Base-by-base conservation (phyloP, 2,329 filamentous ascomycete species). In the Monosporascus sp. region DNA sequence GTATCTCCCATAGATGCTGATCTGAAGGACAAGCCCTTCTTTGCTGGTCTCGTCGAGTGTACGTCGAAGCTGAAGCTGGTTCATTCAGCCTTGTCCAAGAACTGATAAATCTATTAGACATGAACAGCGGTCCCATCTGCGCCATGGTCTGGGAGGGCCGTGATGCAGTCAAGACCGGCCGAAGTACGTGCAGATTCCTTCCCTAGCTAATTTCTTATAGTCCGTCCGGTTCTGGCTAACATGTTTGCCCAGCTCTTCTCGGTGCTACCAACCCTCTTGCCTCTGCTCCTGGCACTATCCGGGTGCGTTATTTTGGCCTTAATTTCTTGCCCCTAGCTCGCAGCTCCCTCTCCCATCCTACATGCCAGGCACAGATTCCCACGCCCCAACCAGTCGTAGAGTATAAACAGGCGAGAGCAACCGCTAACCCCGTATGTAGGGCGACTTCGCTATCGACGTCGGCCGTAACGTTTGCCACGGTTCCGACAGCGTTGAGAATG, bases 391-490 rank as follows among this genome's bases (percentile, higher is more conserved):
- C 85, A 77, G 9, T 35, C 5, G 11, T 11, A 35, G 11, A 6
- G 18, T 14, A 31, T 18, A 49, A 38, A 48, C 27, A 18, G 14
- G 39, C 18, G 15, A 18, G 18, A 48, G 22, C 22, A 36, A 8
- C 24, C 15, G 37, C 51, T 50, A 47, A 54, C 38, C 7, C n/a
- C 7, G 9, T 24, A 7, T 14, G n/a, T n/a, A 35, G 67, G 85
- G 86, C 73, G 88, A 92, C 80, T 91, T 75, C 73, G 87, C 88
- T 72, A 88, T 93, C 66, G 86, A 90, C 69, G 87, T 91, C 73
- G 94, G 94, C 79, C 90, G 93, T 77, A 99, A 99, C 83, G 91
- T 97, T 80, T 97, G 93, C 89, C 94, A 99, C 87, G 94, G 94
- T 74, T 97, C 91, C 77, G 94, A 99, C 85, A 86, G 83, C 74